Conservation (phyloP, 257 asterid genomes). For the Jacaranda mimosifolia region DNA sequence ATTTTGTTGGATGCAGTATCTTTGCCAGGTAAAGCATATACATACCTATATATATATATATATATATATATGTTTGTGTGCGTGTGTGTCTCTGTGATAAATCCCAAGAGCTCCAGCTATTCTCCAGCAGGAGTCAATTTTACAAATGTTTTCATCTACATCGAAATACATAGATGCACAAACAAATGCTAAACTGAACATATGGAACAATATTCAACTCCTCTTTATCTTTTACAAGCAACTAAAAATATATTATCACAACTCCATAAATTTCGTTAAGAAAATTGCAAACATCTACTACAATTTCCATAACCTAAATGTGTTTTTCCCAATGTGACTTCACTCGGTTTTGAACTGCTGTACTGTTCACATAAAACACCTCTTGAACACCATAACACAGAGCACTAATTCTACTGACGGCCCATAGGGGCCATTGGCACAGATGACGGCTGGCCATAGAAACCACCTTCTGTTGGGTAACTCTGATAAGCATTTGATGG, state of each 20-base stretch:
- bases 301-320: neutral
- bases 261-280: conserved; percentile 2
- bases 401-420: conserved; percentile 52
- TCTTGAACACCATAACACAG: neutral
- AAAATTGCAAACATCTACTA: conserved; percentile 22
- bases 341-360: neutral
- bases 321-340: neutral
- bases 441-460: conserved; percentile 64
- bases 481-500: conserved; percentile 53
- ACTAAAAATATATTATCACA: neutral
- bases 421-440: conserved; percentile 73
- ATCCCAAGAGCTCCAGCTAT: neutral
- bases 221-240: neutral
- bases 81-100: too few relatives aligned
- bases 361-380: neutral
- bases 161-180: neutral
- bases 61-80: too few relatives aligned
- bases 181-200: neutral
- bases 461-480: conserved; percentile 66
- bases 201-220: neutral
- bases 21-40: too few relatives aligned
- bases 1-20: too few relatives aligned
- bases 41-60: too few relatives aligned
- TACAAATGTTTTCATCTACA: neutral
- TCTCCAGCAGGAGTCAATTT: neutral